Base-by-base conservation (phyloP, 345 rosid genomes). In the Aquilaria yunnanensis region DNA sequence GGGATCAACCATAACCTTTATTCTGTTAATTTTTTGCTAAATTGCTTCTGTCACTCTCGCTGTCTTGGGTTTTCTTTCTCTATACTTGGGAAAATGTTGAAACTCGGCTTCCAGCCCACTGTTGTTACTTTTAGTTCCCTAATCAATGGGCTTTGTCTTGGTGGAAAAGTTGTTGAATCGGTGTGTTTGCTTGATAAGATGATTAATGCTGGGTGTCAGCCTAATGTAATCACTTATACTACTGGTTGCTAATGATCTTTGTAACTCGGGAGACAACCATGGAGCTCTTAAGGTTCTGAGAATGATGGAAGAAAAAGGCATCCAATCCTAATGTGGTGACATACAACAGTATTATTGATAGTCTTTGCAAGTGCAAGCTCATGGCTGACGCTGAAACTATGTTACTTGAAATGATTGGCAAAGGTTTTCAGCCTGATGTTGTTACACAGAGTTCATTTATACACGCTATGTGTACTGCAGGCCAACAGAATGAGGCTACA, bases 141-240 rank as follows among this genome's bases (percentile, higher is more conserved):
- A 49, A 64, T 77, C 16, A 56, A 50, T 52, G 70, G 70, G 12
- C 63, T 77, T 5, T 67, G 78, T 62, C 62, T 63, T 9, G 60
- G 14, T 16, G 47, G 60, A 2, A 46, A 56, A 23, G 57, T 53
- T 8, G 55, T 14, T 48, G 32, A 33, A 34, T 72, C 77, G 33
- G 45, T 73, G 48, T 11, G 47, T 59, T 67, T 77, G 58, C 72
- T 56, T 32, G 56, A 61, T 51, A 71, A 60, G 51, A 67, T 74
- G 81, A 34, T 47, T 47, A 32, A 29, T 16, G 16, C 23, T 13
- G 53, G 47, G 2, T 62, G 69, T 55, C 47, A 68, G 33, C 56
- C 82, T 6, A 61, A 3, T 37, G 4, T 37, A 7, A 37, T 37
- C 43, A 32, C 61, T 31, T 69, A 57, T 12, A 60, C 52, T 1